Percentiles rank a stretch among this genome's conserved stretches.
These are phyloP conservation scores for Dactylonectria estremocensis DNA, from an alignment of 2,329 filamentous ascomycete genomes.

Conservation along the genomic window DNA sequence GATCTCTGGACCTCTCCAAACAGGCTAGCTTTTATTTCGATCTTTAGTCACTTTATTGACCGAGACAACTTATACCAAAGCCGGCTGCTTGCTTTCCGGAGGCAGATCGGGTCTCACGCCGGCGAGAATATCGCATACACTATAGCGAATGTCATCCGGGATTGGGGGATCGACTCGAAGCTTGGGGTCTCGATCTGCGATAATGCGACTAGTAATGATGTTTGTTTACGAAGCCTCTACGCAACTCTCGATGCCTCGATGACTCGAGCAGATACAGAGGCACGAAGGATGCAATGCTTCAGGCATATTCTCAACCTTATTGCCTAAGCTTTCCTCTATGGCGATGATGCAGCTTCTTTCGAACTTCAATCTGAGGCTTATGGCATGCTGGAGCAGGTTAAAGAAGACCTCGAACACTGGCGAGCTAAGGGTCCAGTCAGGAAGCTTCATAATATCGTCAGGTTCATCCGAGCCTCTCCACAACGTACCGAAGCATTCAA, in stretches of 20 bases:
- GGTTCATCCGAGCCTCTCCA: no score
- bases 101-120: not conserved
- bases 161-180: not conserved
- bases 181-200: not conserved
- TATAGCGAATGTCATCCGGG: constrained; percentile 8
- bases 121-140: constrained; percentile 3
- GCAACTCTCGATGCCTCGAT: not conserved
- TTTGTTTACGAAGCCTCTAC: not conserved
- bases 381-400: constrained; percentile 14
- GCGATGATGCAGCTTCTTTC: no score
- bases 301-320: no score
- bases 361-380: no score
- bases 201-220: not conserved
- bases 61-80: not conserved
- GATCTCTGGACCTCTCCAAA: no score
- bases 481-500: no score
- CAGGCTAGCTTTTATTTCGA: no score
- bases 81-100: not conserved
- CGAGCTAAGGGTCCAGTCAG: constrained; percentile 10
- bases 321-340: no score
- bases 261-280: not conserved
- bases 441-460: no score
- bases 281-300: no score
- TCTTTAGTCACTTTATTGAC: not conserved
- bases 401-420: constrained; percentile 13